These are phyloP conservation scores for Solanum ossicruentum DNA, from an alignment of 257 asterid genomes.

Conservation along the genomic window DNA sequence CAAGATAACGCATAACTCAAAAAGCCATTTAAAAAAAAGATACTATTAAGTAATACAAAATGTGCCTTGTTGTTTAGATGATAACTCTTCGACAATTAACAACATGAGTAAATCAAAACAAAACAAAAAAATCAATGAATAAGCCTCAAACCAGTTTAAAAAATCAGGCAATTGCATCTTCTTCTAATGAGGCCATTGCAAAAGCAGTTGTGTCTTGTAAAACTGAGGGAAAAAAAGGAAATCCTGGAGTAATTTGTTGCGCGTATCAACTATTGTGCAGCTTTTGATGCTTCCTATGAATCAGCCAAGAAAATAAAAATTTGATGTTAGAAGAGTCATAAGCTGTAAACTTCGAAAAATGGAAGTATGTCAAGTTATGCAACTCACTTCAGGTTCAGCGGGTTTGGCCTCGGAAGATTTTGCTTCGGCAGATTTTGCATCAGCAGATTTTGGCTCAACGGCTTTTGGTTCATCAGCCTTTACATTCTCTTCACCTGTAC, in stretches of 20 bases:
- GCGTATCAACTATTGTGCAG: neutral
- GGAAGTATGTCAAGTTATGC: neutral
- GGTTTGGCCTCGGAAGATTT: slow-evolving; percentile 13
- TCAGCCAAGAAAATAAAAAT: neutral
- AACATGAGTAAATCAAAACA: neutral
- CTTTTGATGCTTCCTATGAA: neutral
- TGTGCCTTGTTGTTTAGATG: neutral
- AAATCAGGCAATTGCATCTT: neutral
- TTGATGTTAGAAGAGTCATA: neutral
- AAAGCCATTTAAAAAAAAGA: neutral
- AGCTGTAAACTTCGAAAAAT: neutral
- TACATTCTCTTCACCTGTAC: slow-evolving; percentile 56
- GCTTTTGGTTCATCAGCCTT: slow-evolving; percentile 46
- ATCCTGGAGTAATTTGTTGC: neutral
- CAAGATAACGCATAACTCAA: neutral
- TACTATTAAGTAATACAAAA: neutral
- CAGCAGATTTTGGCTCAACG: slow-evolving; percentile 10
- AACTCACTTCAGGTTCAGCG: slow-evolving; percentile 45
- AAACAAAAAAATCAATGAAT: neutral
- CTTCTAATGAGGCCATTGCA: neutral
- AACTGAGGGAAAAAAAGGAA: neutral
- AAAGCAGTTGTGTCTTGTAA: neutral
- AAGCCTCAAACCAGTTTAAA: neutral
- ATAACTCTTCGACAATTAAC: neutral
- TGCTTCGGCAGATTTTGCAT: slow-evolving; percentile 10